These are phyloP conservation scores for Astrothelium subdiscretum DNA, from an alignment of 495 filamentous ascomycete genomes.

Conservation along the genomic window DNA sequence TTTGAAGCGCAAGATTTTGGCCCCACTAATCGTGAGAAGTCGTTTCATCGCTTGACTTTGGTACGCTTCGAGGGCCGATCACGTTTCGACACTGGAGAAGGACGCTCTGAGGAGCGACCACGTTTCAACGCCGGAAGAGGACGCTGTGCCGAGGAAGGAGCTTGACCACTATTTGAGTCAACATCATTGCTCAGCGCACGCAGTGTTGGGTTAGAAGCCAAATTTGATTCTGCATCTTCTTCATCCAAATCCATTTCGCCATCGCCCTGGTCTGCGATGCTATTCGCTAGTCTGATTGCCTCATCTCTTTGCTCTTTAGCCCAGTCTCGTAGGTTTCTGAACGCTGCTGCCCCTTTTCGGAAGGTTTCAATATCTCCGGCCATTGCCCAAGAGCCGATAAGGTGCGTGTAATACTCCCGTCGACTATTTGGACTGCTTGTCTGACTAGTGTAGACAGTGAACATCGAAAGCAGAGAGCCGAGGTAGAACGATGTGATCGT, in stretches of 20 bases:
- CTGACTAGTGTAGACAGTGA: background rate
- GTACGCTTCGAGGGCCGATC: background rate
- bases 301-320: slow-evolving; percentile 24
- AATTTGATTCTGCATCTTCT: background rate
- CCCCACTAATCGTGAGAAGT: no score
- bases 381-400: slow-evolving; percentile 21
- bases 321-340: slow-evolving; percentile 29
- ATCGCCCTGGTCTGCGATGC: background rate
- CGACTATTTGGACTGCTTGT: background rate
- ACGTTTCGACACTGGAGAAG: background rate
- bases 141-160: background rate
- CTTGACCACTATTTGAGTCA: background rate
- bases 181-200: background rate
- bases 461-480: background rate
- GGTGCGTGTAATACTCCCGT: slow-evolving; percentile 33
- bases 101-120: background rate
- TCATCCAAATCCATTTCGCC: background rate
- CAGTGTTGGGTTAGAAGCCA: background rate
- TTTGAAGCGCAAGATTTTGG: no score
- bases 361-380: slow-evolving; percentile 22
- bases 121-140: background rate
- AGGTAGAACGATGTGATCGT: background rate
- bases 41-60: background rate
- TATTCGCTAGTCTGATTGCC: slow-evolving; percentile 16
- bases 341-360: slow-evolving; percentile 24